phyloP scores from a whole-genome alignment of 306 rosid species.

The Glycine tomentella region DNA sequence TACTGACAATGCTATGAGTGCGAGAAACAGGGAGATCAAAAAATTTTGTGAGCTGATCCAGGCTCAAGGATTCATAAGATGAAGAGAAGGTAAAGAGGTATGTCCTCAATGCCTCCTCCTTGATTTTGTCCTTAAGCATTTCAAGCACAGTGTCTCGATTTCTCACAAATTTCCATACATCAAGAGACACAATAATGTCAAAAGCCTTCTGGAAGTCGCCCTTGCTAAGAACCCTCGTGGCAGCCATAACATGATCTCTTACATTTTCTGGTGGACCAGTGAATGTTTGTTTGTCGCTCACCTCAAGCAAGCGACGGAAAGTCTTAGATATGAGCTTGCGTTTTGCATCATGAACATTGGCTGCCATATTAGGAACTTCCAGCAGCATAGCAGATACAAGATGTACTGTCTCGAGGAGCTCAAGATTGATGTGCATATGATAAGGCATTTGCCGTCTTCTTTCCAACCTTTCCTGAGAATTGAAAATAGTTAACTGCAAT shows the following conservation, averaged over 20 bases:
- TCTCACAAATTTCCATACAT: conserved; percentile 86
- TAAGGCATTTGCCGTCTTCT: conserved; percentile 98
- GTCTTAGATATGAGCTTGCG: conserved; percentile 80
- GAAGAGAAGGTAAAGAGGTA: conserved; percentile 88
- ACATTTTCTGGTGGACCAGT: conserved; percentile 97
- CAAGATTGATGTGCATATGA: conserved; percentile 98
- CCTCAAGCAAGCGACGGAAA: conserved; percentile 81
- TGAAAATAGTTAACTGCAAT: neutral
- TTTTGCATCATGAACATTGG: conserved; percentile 81
- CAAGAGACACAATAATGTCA: conserved; percentile 76
- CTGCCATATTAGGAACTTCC: conserved; percentile 96
- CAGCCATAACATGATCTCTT: conserved; percentile 94
- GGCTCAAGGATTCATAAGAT: conserved; percentile 77
- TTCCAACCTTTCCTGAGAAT: conserved; percentile 89
- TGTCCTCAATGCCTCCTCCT: conserved; percentile 94
- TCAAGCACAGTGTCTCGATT: conserved; percentile 67
- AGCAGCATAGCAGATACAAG: conserved; percentile 94
- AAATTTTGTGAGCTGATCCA: conserved; percentile 75
- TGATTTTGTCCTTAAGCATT: conserved; percentile 83
- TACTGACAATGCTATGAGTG: conserved; percentile 76
- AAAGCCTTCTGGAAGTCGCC: conserved; percentile 82
- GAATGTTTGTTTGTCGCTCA: conserved; percentile 85
- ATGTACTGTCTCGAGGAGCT: conserved; percentile 92
- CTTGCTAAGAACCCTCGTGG: conserved; percentile 76
- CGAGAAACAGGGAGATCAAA: conserved; percentile 74